Base-by-base conservation (phyloP, 2,329 filamentous ascomycete genomes). In the Penicillium sp. region DNA sequence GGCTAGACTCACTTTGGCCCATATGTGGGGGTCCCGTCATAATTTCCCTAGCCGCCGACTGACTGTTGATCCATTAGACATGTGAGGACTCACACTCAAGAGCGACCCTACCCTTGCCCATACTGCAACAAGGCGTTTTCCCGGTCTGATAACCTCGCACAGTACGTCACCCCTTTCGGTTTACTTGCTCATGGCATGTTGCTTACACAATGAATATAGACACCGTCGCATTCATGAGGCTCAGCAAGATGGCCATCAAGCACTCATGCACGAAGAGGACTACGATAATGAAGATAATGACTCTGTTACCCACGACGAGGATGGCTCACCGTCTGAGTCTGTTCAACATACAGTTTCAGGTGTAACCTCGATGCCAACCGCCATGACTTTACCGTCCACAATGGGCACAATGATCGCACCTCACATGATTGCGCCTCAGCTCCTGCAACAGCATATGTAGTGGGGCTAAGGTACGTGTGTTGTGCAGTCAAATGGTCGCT, bases 81-180 rank as follows among this genome's bases (percentile, higher is more conserved):
- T 83, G 95, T 99, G 79, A 91, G 95, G 82, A 99, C 95, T 74
- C 95, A 99, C 85, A 99, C 95, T 60, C 95, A 99, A 85, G 95
- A 99, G 85, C 92, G 94, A 82, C 95, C 95, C 71, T 99, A 99
- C 81, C 90, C 96, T 76, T 99, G 95, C 87, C 91, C 91, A 71
- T 90, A 96, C 79, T 99, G 95, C 88, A 97, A 91, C 86, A 98
- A 98, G 85, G 94, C 94, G 69, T 99, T 99, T 80, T 98, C 95
- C 63, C 87, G 95, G 81, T 98, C 94, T 74, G 95, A 99, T 83
- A 99, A 99, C 79, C 90, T 99, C 81, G 95, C 95, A 79, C 95
- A 99, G 91, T 96, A 92, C 79, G 85, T 79, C 62, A 41, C 31
- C 21, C 31, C 17, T 48, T 17, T 48, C 45, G 44, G n/a, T 59